Evolutionary conservation across 2,329 filamentous ascomycete genomes (phyloP).

Genomic region (Laburnicola sp.): DNA sequence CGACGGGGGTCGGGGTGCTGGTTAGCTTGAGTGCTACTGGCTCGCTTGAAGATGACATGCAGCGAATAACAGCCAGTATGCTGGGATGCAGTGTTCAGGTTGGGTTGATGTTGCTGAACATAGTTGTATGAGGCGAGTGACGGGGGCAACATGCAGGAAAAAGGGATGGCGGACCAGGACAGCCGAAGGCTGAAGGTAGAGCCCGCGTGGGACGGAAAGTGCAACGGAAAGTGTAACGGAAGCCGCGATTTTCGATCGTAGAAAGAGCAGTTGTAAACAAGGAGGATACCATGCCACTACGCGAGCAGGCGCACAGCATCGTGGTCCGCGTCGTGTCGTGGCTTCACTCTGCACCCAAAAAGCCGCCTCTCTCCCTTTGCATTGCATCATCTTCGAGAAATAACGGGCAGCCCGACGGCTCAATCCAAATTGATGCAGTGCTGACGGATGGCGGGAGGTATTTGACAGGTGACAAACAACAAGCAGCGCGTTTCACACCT

Average conservation of each 20-base stretch:
- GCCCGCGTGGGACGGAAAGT: background rate
- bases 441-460: background rate
- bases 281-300: too few species aligned
- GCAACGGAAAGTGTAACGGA: too few species aligned
- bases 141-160: slow-evolving; percentile 26
- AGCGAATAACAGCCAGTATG: slow-evolving; percentile 31
- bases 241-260: too few species aligned
- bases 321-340: too few species aligned
- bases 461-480: background rate
- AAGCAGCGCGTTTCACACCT: background rate
- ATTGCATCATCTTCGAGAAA: too few species aligned
- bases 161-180: slow-evolving; percentile 19
- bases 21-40: slow-evolving; percentile 29
- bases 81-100: slow-evolving; percentile 18
- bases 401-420: too few species aligned
- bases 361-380: too few species aligned
- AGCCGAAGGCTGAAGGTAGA: background rate
- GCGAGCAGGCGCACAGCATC: too few species aligned
- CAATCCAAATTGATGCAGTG: background rate
- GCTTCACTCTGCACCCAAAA: too few species aligned
- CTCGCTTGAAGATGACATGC: slow-evolving; percentile 27
- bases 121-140: slow-evolving; percentile 11
- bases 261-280: too few species aligned
- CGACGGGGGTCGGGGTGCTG: slow-evolving; percentile 17
- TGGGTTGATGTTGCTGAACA: slow-evolving; percentile 12